A percentile compares a stretch with the other conserved stretches of the same genome.
Evolutionary conservation across 495 filamentous ascomycete species (phyloP).

Genomic region (Annulohypoxylon bovei): DNA sequence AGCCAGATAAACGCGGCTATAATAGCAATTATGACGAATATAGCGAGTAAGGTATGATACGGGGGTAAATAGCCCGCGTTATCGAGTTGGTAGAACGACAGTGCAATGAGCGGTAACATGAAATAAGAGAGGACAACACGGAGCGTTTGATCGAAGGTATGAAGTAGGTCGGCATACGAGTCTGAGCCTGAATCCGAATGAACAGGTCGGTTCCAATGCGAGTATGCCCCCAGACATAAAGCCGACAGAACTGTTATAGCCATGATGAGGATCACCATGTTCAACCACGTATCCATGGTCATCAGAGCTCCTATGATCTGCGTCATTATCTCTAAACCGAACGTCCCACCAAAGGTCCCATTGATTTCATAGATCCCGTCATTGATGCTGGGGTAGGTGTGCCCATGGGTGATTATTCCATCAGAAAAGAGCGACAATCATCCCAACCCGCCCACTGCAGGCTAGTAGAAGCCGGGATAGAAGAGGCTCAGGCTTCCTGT

Average conservation of each 20-base stretch:
- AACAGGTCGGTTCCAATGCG: not conserved
- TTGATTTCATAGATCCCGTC: constrained; percentile 36
- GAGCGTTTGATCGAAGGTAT: constrained; percentile 9
- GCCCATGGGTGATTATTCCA: constrained; percentile 20
- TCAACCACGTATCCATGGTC: constrained; percentile 32
- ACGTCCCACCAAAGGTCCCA: constrained; percentile 30
- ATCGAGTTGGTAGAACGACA: constrained; percentile 78
- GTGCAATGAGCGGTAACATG: constrained; percentile 72
- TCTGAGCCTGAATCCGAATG: not conserved
- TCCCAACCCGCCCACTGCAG: constrained; percentile 57
- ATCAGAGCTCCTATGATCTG: constrained; percentile 28
- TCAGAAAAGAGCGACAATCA: constrained; percentile 28
- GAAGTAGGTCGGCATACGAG: constrained; percentile 9
- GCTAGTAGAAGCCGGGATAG: constrained; percentile 82
- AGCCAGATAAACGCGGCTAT: constrained; percentile 68
- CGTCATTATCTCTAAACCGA: constrained; percentile 33
- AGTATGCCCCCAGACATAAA: constrained; percentile 1
- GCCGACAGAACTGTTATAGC: not conserved
- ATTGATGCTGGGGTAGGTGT: constrained; percentile 8
- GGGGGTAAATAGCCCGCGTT: constrained; percentile 65
- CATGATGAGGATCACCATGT: constrained; percentile 27
- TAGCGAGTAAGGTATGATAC: constrained; percentile 67
- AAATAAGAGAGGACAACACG: constrained; percentile 80
- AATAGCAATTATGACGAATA: constrained; percentile 68
- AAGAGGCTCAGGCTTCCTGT: constrained; percentile 74